Evolutionary conservation across 352 stramenopile species (phyloP).

Genomic region (Pythium phragmitis): DNA sequence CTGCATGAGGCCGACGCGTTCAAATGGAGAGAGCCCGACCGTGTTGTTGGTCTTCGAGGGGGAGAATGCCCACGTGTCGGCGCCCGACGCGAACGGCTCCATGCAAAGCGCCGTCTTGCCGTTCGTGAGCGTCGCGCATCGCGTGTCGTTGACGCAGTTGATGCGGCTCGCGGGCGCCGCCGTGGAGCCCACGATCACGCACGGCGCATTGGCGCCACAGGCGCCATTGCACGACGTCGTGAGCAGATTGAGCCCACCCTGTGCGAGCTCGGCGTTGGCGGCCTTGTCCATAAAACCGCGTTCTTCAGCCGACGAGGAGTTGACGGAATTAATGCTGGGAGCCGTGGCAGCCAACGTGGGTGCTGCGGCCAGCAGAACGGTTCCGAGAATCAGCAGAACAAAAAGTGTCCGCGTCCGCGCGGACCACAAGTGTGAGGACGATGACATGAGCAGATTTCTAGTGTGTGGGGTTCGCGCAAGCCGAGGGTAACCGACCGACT

Average conservation of each 20-base stretch:
- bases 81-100: slow-evolving; percentile 43
- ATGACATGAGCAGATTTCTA: slow-evolving; percentile 3
- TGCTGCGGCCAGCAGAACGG: slow-evolving; percentile 9
- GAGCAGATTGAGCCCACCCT: slow-evolving; percentile 53
- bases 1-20: slow-evolving; percentile 71
- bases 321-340: slow-evolving; percentile 1
- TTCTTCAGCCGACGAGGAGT: slow-evolving; percentile 5
- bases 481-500: neutral
- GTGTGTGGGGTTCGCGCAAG: neutral
- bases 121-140: slow-evolving; percentile 64
- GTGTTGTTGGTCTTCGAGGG: slow-evolving; percentile 50
- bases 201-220: slow-evolving; percentile 57
- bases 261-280: slow-evolving; percentile 19
- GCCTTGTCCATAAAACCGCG: slow-evolving; percentile 22
- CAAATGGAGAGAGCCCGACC: slow-evolving; percentile 54
- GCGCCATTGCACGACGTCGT: slow-evolving; percentile 76
- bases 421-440: neutral
- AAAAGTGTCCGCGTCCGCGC: neutral
- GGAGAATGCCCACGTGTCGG: slow-evolving; percentile 50
- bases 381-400: slow-evolving; percentile 7
- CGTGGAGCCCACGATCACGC: slow-evolving; percentile 51
- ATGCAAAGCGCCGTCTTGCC: slow-evolving; percentile 67
- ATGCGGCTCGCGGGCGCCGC: slow-evolving; percentile 56
- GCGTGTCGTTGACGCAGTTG: slow-evolving; percentile 75
- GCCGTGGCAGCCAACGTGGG: neutral